These are phyloP conservation scores for Backusella morwellensis DNA, from an alignment of 192 early-diverging fungal species.

Conservation along the genomic window DNA sequence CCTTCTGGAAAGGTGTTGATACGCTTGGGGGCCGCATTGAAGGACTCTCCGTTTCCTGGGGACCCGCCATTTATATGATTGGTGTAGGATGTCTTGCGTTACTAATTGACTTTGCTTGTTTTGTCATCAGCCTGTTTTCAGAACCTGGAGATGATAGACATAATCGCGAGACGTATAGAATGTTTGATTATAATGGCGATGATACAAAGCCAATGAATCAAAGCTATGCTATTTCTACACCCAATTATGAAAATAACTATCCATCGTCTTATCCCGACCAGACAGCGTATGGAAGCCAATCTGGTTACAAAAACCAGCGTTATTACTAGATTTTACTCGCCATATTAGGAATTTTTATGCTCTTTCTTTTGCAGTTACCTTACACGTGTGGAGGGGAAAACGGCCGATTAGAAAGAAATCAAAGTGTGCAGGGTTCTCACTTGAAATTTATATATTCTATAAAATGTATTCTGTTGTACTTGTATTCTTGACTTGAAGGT, in stretches of 20 bases:
- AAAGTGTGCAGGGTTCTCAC: neutral
- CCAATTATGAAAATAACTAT: neutral
- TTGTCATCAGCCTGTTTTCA: neutral
- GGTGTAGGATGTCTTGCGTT: neutral
- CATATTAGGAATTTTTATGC: neutral
- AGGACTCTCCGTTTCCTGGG: constrained; percentile 3
- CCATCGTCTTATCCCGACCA: neutral
- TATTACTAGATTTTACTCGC: neutral
- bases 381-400: neutral
- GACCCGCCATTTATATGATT: constrained; percentile 4
- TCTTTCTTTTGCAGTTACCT: neutral
- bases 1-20: neutral
- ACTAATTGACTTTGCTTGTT: neutral
- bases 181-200: neutral
- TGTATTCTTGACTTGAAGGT: neutral
- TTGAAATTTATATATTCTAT: neutral
- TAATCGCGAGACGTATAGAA: neutral
- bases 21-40: neutral
- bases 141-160: neutral
- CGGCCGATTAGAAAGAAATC: neutral
- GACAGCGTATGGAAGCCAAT: neutral
- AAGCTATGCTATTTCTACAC: neutral
- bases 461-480: neutral
- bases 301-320: neutral
- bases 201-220: neutral